Evolutionary conservation across 805 yeast genomes (phyloP).

Genomic region (Pichia nanzhaoensis): DNA sequence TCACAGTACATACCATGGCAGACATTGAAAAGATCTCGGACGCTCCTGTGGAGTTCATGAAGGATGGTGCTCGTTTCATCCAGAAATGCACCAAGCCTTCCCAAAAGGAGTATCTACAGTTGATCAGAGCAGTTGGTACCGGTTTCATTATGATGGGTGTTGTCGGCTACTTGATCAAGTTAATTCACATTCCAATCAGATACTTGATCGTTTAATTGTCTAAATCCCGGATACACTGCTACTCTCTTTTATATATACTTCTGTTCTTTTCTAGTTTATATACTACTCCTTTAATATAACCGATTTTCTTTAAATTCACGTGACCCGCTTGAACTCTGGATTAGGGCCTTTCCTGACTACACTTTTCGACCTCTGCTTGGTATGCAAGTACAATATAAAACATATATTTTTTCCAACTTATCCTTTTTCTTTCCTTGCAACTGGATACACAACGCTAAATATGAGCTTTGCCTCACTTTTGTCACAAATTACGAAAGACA

Average conservation of each 20-base stretch:
- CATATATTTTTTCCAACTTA: no score
- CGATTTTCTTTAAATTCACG: no score
- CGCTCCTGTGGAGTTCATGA: conserved; percentile 84
- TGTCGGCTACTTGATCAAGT: conserved; percentile 92
- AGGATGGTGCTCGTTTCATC: conserved; percentile 85
- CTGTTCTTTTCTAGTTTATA: not conserved
- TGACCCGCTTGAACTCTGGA: no score
- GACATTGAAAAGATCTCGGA: conserved; percentile 68
- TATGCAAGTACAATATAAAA: no score
- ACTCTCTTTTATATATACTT: not conserved
- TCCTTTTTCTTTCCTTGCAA: not conserved
- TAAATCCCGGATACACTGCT: not conserved
- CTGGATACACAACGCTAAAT: not conserved
- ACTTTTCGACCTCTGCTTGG: no score
- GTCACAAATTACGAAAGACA: conserved; percentile 27
- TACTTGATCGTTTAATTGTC: conserved; percentile 73
- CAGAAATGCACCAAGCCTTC: conserved; percentile 92
- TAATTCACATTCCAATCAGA: conserved; percentile 93
- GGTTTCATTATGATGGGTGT: conserved; percentile 98
- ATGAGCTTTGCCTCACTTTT: conserved; percentile 22
- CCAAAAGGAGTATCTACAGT: conserved; percentile 78
- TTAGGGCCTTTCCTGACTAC: no score
- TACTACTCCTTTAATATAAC: not conserved
- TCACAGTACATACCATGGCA: conserved; percentile 20
- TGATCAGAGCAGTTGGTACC: conserved; percentile 91